Conservation (phyloP, 192 early-diverging fungal genomes). For the Chytriomyces sp. region DNA sequence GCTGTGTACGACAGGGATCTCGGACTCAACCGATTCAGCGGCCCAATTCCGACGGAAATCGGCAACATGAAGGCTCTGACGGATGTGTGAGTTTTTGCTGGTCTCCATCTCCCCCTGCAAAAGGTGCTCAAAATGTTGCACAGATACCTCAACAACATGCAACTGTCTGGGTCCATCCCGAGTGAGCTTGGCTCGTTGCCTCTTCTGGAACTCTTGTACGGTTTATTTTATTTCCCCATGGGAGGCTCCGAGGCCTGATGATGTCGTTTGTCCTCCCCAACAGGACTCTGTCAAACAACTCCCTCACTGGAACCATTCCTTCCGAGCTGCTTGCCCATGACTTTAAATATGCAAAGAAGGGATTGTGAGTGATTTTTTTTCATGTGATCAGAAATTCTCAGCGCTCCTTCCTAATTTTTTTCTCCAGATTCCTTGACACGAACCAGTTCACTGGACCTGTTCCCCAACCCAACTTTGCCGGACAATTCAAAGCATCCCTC, state of each 20-base stretch:
- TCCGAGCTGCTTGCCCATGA: background rate
- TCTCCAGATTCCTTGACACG: background rate
- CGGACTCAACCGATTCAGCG: background rate
- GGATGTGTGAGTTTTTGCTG: background rate
- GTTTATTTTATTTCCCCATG: background rate
- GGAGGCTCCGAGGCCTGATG: no score
- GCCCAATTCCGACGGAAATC: background rate
- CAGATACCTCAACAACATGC: background rate
- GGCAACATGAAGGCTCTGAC: background rate
- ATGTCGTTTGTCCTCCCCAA: no score
- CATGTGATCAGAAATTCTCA: background rate
- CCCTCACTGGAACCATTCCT: background rate
- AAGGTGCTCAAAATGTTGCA: background rate
- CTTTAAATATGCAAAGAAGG: background rate
- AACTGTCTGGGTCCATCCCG: background rate
- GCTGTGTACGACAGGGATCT: background rate
- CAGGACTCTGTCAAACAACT: background rate
- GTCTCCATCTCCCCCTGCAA: background rate
- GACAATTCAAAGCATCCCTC: background rate
- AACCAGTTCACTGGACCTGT: background rate
- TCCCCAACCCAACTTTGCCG: background rate
- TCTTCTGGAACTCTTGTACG: background rate
- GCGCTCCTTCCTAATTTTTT: background rate
- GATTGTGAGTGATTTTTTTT: background rate
- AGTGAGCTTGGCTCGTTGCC: background rate